Percentiles rank a stretch among this genome's conserved stretches.
phyloP scores from a whole-genome alignment of 2,329 filamentous ascomycete species.

The Fusarium liriodendri region DNA sequence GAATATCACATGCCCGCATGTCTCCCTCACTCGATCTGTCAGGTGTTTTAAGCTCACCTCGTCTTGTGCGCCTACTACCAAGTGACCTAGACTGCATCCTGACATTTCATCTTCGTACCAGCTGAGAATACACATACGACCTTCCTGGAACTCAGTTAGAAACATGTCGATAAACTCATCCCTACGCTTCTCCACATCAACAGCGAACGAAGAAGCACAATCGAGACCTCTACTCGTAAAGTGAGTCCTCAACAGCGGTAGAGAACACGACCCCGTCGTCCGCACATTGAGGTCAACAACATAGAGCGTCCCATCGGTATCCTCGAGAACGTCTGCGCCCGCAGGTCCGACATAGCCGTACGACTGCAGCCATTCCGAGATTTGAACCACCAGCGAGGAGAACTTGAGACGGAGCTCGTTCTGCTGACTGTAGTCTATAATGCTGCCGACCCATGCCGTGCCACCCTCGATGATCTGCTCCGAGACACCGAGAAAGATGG shows the following conservation, averaged over 20 bases:
- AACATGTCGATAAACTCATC: constrained; percentile 44
- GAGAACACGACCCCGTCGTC: constrained; percentile 46
- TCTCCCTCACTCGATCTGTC: constrained; percentile 41
- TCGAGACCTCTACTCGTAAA: constrained; percentile 44
- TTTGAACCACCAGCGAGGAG: constrained; percentile 30
- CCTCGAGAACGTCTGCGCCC: constrained; percentile 49
- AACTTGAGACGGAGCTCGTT: constrained; percentile 44
- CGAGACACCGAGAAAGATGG: constrained; percentile 48
- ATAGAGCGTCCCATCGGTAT: constrained; percentile 29
- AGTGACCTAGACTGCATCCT: constrained; percentile 43
- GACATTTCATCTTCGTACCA: constrained; percentile 48
- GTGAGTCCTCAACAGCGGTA: constrained; percentile 45
- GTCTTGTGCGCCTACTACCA: constrained; percentile 46
- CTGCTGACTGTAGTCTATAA: constrained; percentile 48
- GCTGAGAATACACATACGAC: constrained; percentile 46
- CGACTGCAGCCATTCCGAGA: constrained; percentile 43
- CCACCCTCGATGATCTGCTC: constrained; percentile 49
- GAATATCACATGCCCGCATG: constrained; percentile 46
- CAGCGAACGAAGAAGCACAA: constrained; percentile 45
- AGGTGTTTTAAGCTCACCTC: constrained; percentile 30
- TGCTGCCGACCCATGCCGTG: constrained; percentile 50
- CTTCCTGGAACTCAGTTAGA: constrained; percentile 37
- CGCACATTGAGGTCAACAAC: constrained; percentile 51
- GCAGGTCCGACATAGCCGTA: constrained; percentile 49
- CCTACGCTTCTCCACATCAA: constrained; percentile 36